Evolutionary conservation across 1,139 yeast species (phyloP).

Genomic region (Blastobotrys persicus): DNA sequence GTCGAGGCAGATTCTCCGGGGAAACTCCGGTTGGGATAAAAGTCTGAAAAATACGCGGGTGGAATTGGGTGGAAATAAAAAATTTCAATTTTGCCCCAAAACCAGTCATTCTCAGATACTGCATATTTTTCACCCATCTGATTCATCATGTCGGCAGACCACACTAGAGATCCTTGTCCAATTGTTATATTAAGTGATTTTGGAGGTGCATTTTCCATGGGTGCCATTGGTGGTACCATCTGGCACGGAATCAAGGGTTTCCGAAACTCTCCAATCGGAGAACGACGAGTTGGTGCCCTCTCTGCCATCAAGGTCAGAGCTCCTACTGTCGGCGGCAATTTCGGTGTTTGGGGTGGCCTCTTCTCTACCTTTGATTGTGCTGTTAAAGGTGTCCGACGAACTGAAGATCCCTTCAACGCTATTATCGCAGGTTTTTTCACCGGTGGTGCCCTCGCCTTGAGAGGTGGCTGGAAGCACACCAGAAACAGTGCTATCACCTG

Average conservation of each 20-base stretch:
- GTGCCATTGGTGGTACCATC: conserved; percentile 93
- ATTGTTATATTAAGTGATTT: conserved; percentile 92
- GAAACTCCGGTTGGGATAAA: neutral
- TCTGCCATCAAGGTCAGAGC: conserved; percentile 94
- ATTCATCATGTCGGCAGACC: conserved; percentile 61
- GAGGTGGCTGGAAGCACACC: conserved; percentile 98
- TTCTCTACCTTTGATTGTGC: conserved; percentile 95
- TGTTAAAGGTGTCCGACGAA: conserved; percentile 90
- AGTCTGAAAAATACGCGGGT: conserved; percentile 7
- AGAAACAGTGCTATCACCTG: conserved; percentile 96
- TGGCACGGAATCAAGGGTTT: conserved; percentile 99
- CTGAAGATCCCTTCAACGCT: conserved; percentile 99
- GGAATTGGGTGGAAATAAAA: conserved; percentile 5
- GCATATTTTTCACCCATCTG: neutral
- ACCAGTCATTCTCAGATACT: neutral
- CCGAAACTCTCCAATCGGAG: conserved; percentile 94
- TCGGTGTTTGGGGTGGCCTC: conserved; percentile 99
- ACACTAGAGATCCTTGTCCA: conserved; percentile 99
- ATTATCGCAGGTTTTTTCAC: conserved; percentile 97
- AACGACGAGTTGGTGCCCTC: conserved; percentile 84
- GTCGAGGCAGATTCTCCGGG: too few relatives aligned
- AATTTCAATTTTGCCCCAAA: neutral
- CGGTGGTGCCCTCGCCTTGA: conserved; percentile 95
- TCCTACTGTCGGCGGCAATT: conserved; percentile 98
- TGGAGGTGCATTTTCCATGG: conserved; percentile 99